These are phyloP conservation scores for Camelina laxa DNA, from an alignment of 345 rosid genomes.

Conservation along the genomic window DNA sequence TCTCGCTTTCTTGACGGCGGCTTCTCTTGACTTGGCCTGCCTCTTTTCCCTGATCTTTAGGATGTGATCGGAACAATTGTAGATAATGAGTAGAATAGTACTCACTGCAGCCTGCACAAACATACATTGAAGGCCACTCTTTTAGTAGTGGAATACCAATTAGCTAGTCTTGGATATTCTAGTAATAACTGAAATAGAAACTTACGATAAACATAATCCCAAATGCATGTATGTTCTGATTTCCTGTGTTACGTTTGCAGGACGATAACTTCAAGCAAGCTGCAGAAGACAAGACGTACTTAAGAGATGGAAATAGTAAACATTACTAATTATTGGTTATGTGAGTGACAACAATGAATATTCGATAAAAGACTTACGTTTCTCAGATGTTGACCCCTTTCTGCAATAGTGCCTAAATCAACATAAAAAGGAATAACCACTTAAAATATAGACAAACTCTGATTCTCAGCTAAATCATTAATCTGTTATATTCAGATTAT, in stretches of 20 bases:
- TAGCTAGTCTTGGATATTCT: not conserved
- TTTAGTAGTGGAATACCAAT: not conserved
- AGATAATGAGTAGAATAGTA: conserved; percentile 77
- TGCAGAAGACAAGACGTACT: conserved; percentile 49
- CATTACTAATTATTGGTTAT: not conserved
- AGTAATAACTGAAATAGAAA: not conserved
- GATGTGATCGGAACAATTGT: conserved; percentile 89
- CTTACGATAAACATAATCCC: conserved; percentile 91
- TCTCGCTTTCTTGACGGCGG: conserved; percentile 81
- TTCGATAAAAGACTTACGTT: conserved; percentile 50
- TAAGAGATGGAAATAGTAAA: conserved; percentile 13
- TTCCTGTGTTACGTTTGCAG: conserved; percentile 64
- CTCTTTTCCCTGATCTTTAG: conserved; percentile 74
- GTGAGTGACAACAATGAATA: not conserved
- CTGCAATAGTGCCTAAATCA: conserved; percentile 78
- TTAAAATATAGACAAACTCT: not conserved
- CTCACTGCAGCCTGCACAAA: conserved; percentile 68
- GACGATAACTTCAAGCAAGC: conserved; percentile 83
- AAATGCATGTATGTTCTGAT: conserved; percentile 79
- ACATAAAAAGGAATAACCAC: conserved; percentile 11
- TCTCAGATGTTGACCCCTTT: conserved; percentile 78
- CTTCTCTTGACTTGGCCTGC: conserved; percentile 79
- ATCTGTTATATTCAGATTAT: not conserved
- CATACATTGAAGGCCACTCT: conserved; percentile 14
- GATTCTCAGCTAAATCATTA: conserved; percentile 3